These are phyloP conservation scores for Heliocybe sulcata DNA, from an alignment of 1,284 basidiomycete species.

Conservation along the genomic window DNA sequence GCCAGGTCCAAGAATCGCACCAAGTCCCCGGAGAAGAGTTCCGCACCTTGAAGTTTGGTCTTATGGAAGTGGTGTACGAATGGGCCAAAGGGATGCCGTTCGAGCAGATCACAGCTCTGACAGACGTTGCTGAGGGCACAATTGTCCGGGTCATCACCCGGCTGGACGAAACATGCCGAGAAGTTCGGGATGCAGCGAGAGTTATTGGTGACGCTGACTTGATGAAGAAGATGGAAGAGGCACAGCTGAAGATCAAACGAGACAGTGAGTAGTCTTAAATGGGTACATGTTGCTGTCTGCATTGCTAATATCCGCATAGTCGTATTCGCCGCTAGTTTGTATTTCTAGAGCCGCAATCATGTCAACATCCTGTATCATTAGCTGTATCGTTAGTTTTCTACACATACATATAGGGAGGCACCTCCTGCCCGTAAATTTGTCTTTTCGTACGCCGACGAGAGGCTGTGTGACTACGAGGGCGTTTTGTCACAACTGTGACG, in stretches of 20 bases:
- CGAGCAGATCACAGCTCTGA: conserved; percentile 87
- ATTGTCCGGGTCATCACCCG: conserved; percentile 96
- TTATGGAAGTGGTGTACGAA: conserved; percentile 95
- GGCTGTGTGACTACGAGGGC: too few species aligned
- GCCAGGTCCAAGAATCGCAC: conserved; percentile 70
- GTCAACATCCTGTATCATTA: not conserved
- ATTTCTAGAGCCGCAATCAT: conserved; percentile 47
- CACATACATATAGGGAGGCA: too few species aligned
- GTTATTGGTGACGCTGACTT: conserved; percentile 95
- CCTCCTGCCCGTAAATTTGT: too few species aligned
- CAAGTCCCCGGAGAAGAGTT: conserved; percentile 79
- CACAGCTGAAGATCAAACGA: conserved; percentile 88
- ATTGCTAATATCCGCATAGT: conserved; percentile 33
- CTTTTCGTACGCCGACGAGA: too few species aligned
- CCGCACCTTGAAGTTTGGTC: conserved; percentile 77
- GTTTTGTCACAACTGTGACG: too few species aligned
- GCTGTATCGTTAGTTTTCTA: not conserved
- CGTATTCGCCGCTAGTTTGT: conserved; percentile 82
- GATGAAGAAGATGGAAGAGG: conserved; percentile 97
- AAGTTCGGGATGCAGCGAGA: conserved; percentile 94
- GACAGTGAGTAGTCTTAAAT: conserved; percentile 62
- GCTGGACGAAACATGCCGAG: conserved; percentile 94
- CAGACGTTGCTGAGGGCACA: conserved; percentile 95
- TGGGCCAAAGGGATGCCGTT: conserved; percentile 99
- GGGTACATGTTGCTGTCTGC: not conserved